These are phyloP conservation scores for Myrmaecium sp. DNA, from an alignment of 2,329 filamentous ascomycete species.

Conservation along the genomic window DNA sequence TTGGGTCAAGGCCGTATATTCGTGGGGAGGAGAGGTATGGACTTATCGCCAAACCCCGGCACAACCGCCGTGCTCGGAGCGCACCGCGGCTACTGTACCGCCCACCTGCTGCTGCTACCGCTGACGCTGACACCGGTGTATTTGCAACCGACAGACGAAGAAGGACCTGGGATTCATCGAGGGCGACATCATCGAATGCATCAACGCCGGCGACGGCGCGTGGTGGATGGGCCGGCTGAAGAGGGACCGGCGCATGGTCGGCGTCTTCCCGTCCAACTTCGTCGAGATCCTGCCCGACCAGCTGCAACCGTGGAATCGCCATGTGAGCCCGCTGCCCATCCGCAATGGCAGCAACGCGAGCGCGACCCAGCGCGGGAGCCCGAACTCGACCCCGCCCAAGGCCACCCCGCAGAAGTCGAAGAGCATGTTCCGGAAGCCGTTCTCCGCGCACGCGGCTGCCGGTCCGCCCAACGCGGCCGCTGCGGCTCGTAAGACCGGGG, in stretches of 20 bases:
- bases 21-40: constrained; percentile 65
- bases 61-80: too few relatives aligned
- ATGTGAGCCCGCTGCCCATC: constrained; percentile 28
- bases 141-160: constrained; percentile 51
- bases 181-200: constrained; percentile 91
- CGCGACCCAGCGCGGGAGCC: constrained; percentile 16
- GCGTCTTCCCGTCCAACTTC: constrained; percentile 93
- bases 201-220: constrained; percentile 91
- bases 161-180: constrained; percentile 93
- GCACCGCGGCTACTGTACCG: neutral
- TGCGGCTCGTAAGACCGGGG: constrained; percentile 14
- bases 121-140: constrained; percentile 10
- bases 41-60: neutral
- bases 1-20: constrained; percentile 83
- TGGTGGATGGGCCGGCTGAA: constrained; percentile 96
- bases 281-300: constrained; percentile 74
- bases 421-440: constrained; percentile 45
- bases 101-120: too few relatives aligned
- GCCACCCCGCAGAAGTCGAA: constrained; percentile 29
- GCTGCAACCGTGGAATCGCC: constrained; percentile 48
- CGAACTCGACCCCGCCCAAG: constrained; percentile 35
- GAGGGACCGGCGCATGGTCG: constrained; percentile 78
- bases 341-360: constrained; percentile 28
- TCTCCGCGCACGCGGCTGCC: constrained; percentile 41
- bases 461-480: constrained; percentile 24